phyloP scores from a whole-genome alignment of 129 eudicot species.

The Tanacetum coccineum region DNA sequence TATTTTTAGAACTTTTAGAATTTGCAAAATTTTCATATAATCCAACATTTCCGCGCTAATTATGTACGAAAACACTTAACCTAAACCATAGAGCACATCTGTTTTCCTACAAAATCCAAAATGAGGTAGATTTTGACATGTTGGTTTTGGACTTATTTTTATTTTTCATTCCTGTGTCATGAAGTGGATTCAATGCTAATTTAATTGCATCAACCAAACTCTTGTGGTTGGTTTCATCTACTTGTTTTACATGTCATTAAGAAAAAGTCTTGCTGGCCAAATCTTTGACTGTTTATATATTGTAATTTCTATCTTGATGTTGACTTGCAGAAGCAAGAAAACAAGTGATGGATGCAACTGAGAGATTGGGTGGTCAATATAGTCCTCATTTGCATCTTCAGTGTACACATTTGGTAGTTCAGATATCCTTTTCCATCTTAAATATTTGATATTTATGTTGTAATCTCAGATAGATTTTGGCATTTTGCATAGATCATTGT shows the following conservation, averaged over 20 bases:
- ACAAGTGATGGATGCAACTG: slow-evolving; percentile 86
- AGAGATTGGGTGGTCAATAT: slow-evolving; percentile 87
- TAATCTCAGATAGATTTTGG: slow-evolving; percentile 7
- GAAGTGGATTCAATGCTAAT: slow-evolving; percentile 16
- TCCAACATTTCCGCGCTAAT: background rate
- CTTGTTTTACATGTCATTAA: slow-evolving; percentile 19
- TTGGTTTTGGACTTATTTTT: slow-evolving; percentile 17
- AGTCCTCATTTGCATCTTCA: slow-evolving; percentile 84
- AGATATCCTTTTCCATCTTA: slow-evolving; percentile 64
- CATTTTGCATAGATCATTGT: slow-evolving; percentile 10
- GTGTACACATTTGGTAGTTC: slow-evolving; percentile 96
- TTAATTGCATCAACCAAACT: slow-evolving; percentile 12
- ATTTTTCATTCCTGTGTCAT: slow-evolving; percentile 22
- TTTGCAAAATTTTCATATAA: background rate
- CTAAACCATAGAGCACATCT: background rate
- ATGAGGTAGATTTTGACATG: background rate
- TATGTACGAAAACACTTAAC: slow-evolving; percentile 1
- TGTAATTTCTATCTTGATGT: slow-evolving; percentile 26
- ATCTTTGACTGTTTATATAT: slow-evolving; percentile 20
- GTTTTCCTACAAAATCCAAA: background rate
- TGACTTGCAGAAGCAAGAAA: slow-evolving; percentile 65
- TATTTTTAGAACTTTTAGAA: background rate
- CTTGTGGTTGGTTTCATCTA: slow-evolving; percentile 27
- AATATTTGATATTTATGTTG: slow-evolving; percentile 3
- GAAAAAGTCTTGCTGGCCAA: slow-evolving; percentile 35